These are phyloP conservation scores for Xylariales sp. DNA, from an alignment of 2,329 filamentous ascomycete genomes.

Conservation along the genomic window DNA sequence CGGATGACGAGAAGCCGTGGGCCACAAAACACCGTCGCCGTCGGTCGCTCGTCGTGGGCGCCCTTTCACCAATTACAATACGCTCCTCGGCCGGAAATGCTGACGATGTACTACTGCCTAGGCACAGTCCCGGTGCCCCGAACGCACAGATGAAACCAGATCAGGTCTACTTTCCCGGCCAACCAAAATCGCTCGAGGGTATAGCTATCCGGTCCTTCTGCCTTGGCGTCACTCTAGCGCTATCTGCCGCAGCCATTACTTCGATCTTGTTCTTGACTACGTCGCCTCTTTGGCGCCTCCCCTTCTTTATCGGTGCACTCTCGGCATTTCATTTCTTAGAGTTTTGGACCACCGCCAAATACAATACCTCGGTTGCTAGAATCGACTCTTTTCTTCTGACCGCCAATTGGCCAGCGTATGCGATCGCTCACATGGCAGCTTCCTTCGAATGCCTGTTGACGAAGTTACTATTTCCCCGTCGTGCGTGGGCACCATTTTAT, in stretches of 20 bases:
- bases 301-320: slow-evolving; percentile 76
- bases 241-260: slow-evolving; percentile 50
- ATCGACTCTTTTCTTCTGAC: slow-evolving; percentile 84
- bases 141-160: slow-evolving; percentile 48
- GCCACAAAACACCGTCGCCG: slow-evolving; percentile 45
- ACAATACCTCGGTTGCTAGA: slow-evolving; percentile 80
- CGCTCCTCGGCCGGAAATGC: slow-evolving; percentile 34
- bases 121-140: slow-evolving; percentile 50
- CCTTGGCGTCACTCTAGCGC: slow-evolving; percentile 60
- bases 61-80: slow-evolving; percentile 20
- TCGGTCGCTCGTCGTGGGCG: slow-evolving; percentile 30
- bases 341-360: slow-evolving; percentile 87
- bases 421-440: slow-evolving; percentile 81
- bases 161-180: slow-evolving; percentile 57
- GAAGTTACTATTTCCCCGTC: slow-evolving; percentile 64
- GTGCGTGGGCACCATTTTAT: slow-evolving; percentile 60
- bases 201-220: slow-evolving; percentile 69
- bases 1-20: slow-evolving; percentile 46
- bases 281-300: slow-evolving; percentile 68
- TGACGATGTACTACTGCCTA: slow-evolving; percentile 48
- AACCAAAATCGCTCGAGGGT: slow-evolving; percentile 68
- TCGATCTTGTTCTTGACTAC: slow-evolving; percentile 52
- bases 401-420: slow-evolving; percentile 86
- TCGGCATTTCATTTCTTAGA: slow-evolving; percentile 94
- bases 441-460: slow-evolving; percentile 77